Conservation (phyloP, 768 basidiomycete species). For the Termitomyces sp. region DNA sequence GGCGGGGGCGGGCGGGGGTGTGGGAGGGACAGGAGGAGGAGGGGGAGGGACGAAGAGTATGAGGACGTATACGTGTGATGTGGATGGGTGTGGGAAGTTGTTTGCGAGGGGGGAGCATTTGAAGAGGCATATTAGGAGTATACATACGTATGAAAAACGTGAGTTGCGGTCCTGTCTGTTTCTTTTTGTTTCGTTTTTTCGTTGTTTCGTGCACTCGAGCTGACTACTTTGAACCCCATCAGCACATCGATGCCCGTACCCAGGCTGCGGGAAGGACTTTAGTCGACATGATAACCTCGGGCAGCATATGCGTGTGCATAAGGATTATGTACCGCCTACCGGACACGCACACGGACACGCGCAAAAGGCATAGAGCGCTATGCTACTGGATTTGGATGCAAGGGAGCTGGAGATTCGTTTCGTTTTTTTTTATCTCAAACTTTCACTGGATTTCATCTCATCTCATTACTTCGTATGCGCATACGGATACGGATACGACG, state of each 20-base stretch:
- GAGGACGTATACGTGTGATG: conserved; percentile 62
- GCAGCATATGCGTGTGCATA: conserved; percentile 86
- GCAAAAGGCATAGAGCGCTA: conserved; percentile 7
- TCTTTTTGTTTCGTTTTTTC: background rate
- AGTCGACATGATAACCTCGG: conserved; percentile 85
- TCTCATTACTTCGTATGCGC: too few relatives aligned
- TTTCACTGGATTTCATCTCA: too few relatives aligned
- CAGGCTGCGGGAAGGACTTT: conserved; percentile 80
- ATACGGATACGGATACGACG: too few relatives aligned
- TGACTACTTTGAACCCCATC: too few relatives aligned
- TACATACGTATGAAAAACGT: conserved; percentile 87
- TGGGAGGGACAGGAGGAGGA: too few relatives aligned
- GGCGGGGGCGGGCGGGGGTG: background rate
- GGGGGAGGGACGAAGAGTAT: conserved; percentile 14
- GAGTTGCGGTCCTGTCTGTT: conserved; percentile 24
- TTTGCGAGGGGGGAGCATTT: conserved; percentile 80
- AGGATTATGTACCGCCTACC: conserved; percentile 37
- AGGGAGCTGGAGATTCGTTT: too few relatives aligned
- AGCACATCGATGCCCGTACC: conserved; percentile 82
- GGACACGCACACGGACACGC: too few relatives aligned
- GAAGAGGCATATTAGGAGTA: conserved; percentile 74
- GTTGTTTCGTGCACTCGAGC: too few relatives aligned
- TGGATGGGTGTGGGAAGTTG: conserved; percentile 72
- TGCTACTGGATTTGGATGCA: too few relatives aligned
- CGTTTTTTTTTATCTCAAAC: too few relatives aligned